Percentiles rank a stretch among this genome's conserved stretches.
Conservation (phyloP, 805 yeast genomes). For the Candida pseudoglaebosa region DNA sequence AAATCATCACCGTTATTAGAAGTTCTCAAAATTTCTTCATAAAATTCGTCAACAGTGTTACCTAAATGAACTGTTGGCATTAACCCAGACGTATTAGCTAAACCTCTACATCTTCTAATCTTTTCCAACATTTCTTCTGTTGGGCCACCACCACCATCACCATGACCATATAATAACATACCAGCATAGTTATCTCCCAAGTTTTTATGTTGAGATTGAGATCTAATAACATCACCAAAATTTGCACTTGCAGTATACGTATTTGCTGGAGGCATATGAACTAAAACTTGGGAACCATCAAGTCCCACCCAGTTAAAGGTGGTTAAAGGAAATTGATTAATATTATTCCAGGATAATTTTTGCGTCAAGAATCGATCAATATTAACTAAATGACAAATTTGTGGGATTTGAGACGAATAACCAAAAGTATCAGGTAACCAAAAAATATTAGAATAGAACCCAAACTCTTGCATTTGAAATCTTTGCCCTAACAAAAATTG, state of each 20-base stretch:
- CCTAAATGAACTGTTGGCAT: slow-evolving; percentile 84
- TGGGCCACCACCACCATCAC: slow-evolving; percentile 99
- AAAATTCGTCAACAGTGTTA: slow-evolving; percentile 75
- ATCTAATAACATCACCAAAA: slow-evolving; percentile 86
- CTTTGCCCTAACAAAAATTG: slow-evolving; percentile 91
- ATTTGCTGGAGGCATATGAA: slow-evolving; percentile 97
- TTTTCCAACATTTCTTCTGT: slow-evolving; percentile 90
- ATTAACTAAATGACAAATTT: slow-evolving; percentile 82
- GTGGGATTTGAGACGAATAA: slow-evolving; percentile 93
- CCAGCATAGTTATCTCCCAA: slow-evolving; percentile 77
- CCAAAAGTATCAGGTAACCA: slow-evolving; percentile 99
- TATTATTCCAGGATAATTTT: slow-evolving; percentile 94
- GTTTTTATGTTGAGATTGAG: slow-evolving; percentile 78
- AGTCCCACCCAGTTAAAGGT: slow-evolving; percentile 95
- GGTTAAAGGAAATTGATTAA: slow-evolving; percentile 82
- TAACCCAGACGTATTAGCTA: slow-evolving; percentile 76
- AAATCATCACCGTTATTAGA: slow-evolving; percentile 64
- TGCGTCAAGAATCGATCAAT: slow-evolving; percentile 85
- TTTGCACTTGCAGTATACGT: slow-evolving; percentile 93
- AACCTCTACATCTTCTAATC: slow-evolving; percentile 84
- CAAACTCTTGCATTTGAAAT: slow-evolving; percentile 76
- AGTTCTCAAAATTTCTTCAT: slow-evolving; percentile 54
- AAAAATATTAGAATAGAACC: slow-evolving; percentile 66
- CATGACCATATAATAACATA: slow-evolving; percentile 80
- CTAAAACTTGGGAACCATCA: slow-evolving; percentile 88